Evolutionary conservation across 2,329 filamentous ascomycete genomes (phyloP), one percentile per base, ranked within the genome.

Genomic region (Diaporthe sp.): DNA sequence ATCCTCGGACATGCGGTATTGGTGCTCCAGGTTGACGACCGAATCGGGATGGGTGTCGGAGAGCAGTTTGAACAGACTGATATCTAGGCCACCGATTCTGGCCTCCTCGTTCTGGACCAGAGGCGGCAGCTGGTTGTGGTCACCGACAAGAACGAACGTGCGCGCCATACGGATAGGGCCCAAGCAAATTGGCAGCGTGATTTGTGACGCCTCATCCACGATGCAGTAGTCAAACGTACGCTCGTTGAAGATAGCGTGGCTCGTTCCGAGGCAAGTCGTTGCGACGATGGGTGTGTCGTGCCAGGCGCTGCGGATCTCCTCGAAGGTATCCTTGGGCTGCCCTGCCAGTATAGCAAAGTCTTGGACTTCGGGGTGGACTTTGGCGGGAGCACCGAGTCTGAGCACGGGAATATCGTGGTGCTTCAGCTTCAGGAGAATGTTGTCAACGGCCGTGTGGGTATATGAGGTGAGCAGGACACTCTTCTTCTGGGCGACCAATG

Each of bases 1-100:
- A 77, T 99, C 97, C 79, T 97, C 94, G 80, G 95, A 98, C 97
- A 99, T 99, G 77, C 97, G 95, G 82, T 99, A 99, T 82, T 99
- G 97, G 81, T 98, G 95, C 80, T 97, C 95, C 2, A 99, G 90
- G 78, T 94, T 98, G 77, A 97, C 95, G 2, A 99, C 96, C 0
- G 95, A 95, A 63, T 92, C 87, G 0, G 97, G 96, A 78, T 98
- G 96, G 0, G 91, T 90, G 81, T 98, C 97, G 1, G 95, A 98
- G 17, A 99, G 90, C 4, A 97, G 89, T 82, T 98, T 98, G 89
- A 99, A 99, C 71, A 99, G 88, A 82, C 95, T 98, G 61, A 98
- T 90, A 82, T 99, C 97, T 7, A 99, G 88, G 1, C 97, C 97
- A 17, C 96, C 96, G 73, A 93, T 90, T 61, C 93, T 91, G 3